phyloP scores from a whole-genome alignment of 1,139 yeast genomes.

The Arxiozyma heterogenica region DNA sequence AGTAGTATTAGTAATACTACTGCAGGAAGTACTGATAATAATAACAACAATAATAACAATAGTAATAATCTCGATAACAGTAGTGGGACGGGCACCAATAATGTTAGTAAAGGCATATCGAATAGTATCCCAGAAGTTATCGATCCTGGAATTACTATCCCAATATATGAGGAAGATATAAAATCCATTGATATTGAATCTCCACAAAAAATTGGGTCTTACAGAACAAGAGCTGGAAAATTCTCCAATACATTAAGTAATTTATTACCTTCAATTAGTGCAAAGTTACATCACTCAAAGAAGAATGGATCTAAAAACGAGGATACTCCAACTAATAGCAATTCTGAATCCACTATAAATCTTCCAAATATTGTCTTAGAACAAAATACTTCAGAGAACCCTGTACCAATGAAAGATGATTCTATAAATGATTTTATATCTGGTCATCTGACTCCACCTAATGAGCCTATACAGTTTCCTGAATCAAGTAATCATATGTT shows the following conservation, averaged over 20 bases:
- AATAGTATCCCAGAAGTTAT: constrained; percentile 27
- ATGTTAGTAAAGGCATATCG: constrained; percentile 4
- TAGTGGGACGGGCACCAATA: background rate
- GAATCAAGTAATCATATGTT: constrained; percentile 17
- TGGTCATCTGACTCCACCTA: constrained; percentile 23
- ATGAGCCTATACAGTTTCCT: constrained; percentile 23
- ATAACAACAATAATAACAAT: background rate
- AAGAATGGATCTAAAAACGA: constrained; percentile 14
- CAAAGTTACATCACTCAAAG: constrained; percentile 28
- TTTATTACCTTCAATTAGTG: constrained; percentile 28
- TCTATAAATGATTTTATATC: constrained; percentile 5
- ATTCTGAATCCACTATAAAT: constrained; percentile 2
- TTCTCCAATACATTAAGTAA: constrained; percentile 29
- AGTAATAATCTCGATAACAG: background rate
- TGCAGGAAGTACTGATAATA: background rate
- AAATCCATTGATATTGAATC: constrained; percentile 10
- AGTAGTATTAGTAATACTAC: background rate
- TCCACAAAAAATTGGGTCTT: constrained; percentile 26
- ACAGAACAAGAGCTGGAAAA: constrained; percentile 27
- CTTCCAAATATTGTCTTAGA: constrained; percentile 1
- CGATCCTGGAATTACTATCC: constrained; percentile 31
- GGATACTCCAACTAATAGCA: constrained; percentile 3
- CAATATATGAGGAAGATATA: constrained; percentile 25
- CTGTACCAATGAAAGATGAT: background rate
- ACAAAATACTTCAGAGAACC: background rate